Base-by-base conservation (phyloP, 2,329 filamentous ascomycete genomes). In the Colletotrichum plurivorum region DNA sequence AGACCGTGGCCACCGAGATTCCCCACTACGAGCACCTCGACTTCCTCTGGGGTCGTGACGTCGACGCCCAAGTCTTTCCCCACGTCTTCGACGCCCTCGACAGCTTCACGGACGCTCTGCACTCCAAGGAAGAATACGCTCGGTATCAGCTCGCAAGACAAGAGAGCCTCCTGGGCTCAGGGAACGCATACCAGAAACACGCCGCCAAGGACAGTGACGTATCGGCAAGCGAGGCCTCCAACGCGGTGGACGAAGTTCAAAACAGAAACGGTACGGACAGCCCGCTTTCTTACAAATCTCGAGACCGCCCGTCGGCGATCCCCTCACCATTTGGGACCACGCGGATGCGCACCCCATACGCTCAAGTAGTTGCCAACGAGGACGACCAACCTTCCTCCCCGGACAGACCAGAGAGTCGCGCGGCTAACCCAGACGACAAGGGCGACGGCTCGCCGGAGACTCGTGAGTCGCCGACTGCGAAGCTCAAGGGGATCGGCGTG, bases 11-110 rank as follows among this genome's bases (percentile, higher is more conserved):
- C 1, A 96, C 91, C 45, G 92, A 95, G 76, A 93, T 99, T 49
- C 90, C 92, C 0, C 94, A 97, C 77, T 99, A 97, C 79, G 96
- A 99, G 79, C 96, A 99, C 79, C 88, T 99, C 25, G 96, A 99
- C 79, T 97, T 99, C 75, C 85, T 99, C 1, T 99, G 96, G 96
- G 96, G 93, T 0, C 86, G 89, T 45, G 94, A 98, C 75, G 93
- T 97, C 7, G 88, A 97, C 73, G 84, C 86, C 1, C 89, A 94
- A 60, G 95, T 98, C 3, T 98, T 98, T 76, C 93, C 91, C 16
- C 94, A 97, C 77, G 94, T 99, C 2, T 95, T 97, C 72, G 92
- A 97, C 74, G 95, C 96, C 0, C 84, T 99, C 10, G 90, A 97
- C 69, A 91, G 87, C 73, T 94, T 92, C 76, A 88, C 86, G 2